phyloP scores from a whole-genome alignment of 2,329 filamentous ascomycete species.

The Podosphaera xanthii region DNA sequence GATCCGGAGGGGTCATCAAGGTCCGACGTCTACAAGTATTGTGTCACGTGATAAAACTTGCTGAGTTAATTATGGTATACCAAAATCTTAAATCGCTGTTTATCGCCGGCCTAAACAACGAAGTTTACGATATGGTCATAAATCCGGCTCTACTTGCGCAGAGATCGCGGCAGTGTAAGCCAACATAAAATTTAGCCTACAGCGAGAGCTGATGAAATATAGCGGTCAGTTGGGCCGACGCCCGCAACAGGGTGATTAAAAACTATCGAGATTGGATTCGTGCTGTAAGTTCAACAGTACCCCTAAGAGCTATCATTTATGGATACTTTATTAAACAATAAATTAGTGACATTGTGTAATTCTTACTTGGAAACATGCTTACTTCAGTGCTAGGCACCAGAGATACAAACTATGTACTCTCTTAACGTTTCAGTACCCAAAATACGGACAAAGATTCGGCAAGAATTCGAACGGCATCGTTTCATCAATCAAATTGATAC shows the following conservation, averaged over 20 bases:
- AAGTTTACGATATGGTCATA: constrained; percentile 41
- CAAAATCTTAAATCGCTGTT: too few relatives aligned
- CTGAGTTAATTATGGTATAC: too few relatives aligned
- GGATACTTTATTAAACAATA: too few relatives aligned
- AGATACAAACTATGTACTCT: constrained; percentile 95
- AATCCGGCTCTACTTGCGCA: constrained; percentile 81
- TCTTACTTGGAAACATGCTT: not conserved
- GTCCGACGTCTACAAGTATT: too few relatives aligned
- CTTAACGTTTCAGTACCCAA: constrained; percentile 69
- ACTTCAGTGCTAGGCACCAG: constrained; percentile 45
- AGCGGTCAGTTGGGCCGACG: constrained; percentile 82
- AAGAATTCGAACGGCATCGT: constrained; percentile 91
- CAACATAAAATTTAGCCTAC: constrained; percentile 18
- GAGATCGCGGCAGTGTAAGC: constrained; percentile 55
- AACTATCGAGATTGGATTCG: constrained; percentile 92
- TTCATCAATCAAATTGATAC: constrained; percentile 75
- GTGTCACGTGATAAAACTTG: too few relatives aligned
- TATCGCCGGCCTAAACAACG: too few relatives aligned
- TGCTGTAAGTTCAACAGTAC: constrained; percentile 40
- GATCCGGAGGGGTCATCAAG: too few relatives aligned
- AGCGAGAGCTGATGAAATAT: constrained; percentile 23
- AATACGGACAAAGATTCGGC: constrained; percentile 79
- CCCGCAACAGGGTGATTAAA: constrained; percentile 63
- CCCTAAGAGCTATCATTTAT: not conserved
- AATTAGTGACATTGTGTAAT: too few relatives aligned